phyloP scores from a whole-genome alignment of 192 early-diverging fungal genomes.

The Entophlyctis luteolus region DNA sequence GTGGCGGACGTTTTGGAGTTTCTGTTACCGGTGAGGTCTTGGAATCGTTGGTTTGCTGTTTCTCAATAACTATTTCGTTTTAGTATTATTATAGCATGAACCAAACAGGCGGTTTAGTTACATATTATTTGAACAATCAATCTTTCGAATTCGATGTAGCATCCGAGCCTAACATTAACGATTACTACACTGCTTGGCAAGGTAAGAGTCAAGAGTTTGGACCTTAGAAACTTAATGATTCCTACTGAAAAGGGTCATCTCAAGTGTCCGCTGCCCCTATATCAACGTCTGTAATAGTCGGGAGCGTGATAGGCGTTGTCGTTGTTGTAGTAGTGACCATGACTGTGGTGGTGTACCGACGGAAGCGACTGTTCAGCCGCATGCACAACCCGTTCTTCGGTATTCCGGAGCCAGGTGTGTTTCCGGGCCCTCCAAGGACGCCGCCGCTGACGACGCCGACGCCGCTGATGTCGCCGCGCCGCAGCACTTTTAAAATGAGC shows the following conservation, averaged over 20 bases:
- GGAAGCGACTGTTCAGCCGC: background rate
- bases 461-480: background rate
- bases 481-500: slow-evolving; percentile 1
- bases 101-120: slow-evolving; percentile 4
- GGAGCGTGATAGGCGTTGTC: background rate
- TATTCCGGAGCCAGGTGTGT: background rate
- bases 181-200: slow-evolving; percentile 2
- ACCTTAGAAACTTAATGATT: no score
- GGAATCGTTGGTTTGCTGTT: background rate
- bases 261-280: background rate
- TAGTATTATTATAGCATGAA: background rate
- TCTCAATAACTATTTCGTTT: background rate
- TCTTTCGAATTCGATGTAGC: background rate
- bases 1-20: background rate
- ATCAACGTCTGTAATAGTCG: background rate
- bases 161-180: background rate
- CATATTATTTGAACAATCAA: background rate
- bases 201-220: no score
- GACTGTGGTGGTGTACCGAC: background rate
- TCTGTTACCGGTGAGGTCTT: background rate
- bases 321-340: background rate
- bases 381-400: background rate
- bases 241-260: background rate
- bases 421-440: background rate
- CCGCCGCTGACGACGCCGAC: background rate